These are phyloP conservation scores for Lachnellula suecica DNA, from an alignment of 2,329 filamentous ascomycete genomes.

Conservation along the genomic window DNA sequence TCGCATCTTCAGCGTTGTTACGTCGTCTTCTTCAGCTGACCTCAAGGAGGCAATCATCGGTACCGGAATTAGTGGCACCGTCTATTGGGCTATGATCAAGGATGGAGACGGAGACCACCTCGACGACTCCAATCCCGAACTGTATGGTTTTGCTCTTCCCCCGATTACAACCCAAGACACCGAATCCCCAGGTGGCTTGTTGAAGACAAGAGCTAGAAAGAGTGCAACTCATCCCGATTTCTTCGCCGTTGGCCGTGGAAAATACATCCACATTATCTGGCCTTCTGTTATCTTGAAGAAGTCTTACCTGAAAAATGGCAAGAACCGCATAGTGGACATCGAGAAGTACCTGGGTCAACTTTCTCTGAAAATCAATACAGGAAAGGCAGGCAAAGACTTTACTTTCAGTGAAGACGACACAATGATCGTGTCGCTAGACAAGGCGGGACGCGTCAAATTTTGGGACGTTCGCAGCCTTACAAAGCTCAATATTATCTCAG, in stretches of 20 bases:
- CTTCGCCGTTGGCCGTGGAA: conserved; percentile 93
- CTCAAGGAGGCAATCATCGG: conserved; percentile 81
- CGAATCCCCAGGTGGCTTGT: conserved; percentile 84
- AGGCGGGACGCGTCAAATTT: conserved; percentile 94
- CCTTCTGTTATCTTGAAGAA: conserved; percentile 63
- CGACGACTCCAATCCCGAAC: conserved; percentile 75
- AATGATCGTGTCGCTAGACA: conserved; percentile 92
- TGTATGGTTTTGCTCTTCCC: conserved; percentile 84
- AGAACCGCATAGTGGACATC: conserved; percentile 74
- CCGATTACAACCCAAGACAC: conserved; percentile 84
- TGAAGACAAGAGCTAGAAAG: conserved; percentile 92
- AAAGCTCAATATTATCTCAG: conserved; percentile 34
- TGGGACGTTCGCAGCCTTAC: conserved; percentile 90
- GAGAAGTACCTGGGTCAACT: conserved; percentile 85
- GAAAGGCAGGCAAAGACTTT: conserved; percentile 98
- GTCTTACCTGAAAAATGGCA: conserved; percentile 61
- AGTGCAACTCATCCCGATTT: conserved; percentile 88
- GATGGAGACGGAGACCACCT: conserved; percentile 77
- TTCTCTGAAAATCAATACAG: conserved; percentile 90
- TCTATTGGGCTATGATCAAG: conserved; percentile 90
- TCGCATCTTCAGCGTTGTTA: conserved; percentile 89
- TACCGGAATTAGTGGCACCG: conserved; percentile 89
- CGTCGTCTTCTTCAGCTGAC: conserved; percentile 67
- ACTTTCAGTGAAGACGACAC: conserved; percentile 96
- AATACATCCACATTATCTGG: conserved; percentile 90